Evolutionary conservation across 192 early-diverging fungal species (phyloP).

Genomic region (Cladochytrium replicatum): DNA sequence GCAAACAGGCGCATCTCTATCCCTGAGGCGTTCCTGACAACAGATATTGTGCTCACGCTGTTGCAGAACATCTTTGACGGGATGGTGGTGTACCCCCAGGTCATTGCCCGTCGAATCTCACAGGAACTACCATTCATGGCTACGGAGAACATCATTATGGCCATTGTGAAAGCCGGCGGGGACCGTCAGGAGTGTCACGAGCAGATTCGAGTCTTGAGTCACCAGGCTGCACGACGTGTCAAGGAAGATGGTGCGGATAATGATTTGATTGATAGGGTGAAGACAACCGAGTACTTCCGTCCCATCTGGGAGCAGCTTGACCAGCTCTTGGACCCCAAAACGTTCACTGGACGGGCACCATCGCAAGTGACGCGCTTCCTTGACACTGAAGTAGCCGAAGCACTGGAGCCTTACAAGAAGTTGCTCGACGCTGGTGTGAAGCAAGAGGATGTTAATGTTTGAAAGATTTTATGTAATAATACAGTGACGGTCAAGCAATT

Average conservation of each 20-base stretch:
- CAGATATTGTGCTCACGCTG: conserved; percentile 90
- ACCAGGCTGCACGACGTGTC: conserved; percentile 83
- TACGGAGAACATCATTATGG: conserved; percentile 99
- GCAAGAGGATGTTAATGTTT: conserved; percentile 67
- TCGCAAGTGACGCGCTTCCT: conserved; percentile 87
- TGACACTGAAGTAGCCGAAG: conserved; percentile 65
- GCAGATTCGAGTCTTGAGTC: conserved; percentile 88
- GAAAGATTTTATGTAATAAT: conserved; percentile 24
- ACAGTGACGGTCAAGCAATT: too few relatives aligned
- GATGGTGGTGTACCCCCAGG: conserved; percentile 93
- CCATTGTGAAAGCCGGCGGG: conserved; percentile 91
- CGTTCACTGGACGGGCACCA: conserved; percentile 90
- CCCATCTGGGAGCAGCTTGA: conserved; percentile 64
- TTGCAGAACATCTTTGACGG: conserved; percentile 96
- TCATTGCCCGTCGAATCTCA: conserved; percentile 79
- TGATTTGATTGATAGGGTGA: conserved; percentile 87
- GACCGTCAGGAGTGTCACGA: conserved; percentile 96
- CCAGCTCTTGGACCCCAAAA: conserved; percentile 70
- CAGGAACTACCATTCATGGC: conserved; percentile 99
- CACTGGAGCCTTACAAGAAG: conserved; percentile 64
- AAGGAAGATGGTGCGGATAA: conserved; percentile 91
- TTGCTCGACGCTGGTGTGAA: conserved; percentile 45
- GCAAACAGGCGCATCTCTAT: conserved; percentile 93
- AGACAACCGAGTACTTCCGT: conserved; percentile 73
- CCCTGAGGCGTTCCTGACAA: conserved; percentile 93